Base-by-base conservation (phyloP, 768 basidiomycete species). In the Lactarius quietus region DNA sequence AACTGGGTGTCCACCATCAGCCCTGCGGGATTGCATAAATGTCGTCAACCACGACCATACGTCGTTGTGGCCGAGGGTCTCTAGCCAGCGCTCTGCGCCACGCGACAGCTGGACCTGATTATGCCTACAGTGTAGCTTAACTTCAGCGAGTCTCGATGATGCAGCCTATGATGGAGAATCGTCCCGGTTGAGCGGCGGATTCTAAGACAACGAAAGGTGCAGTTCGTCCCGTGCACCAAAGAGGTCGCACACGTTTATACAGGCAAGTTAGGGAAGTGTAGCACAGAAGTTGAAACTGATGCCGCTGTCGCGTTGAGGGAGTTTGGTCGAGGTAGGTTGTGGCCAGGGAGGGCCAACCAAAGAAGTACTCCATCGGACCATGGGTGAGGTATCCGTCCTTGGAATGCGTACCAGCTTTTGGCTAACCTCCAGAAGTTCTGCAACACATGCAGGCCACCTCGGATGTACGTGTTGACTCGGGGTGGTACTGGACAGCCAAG, bases 401-500 rank as follows among this genome's bases (percentile, higher is more conserved):
- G 73, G 14, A 73, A 70, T 39, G 69, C 71, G 3, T 80, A 77
- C 89, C 90, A 93, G 9, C 74, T 73, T 58, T 81, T 78, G 23
- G 89, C 86, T 23, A 91, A 78, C 28, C 75, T 74, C 89, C 89
- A 93, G 72, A 93, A 93, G 73, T 92, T 93, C 26, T 74, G 74
- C 62, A 93, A 68, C 18, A 92, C 84, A 62, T 86, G 81, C n/a
- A 81, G 70, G 1, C 91, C 91, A 7, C 88, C 89, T 82, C 83
- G 51, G 79, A 77, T 2, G 91, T 93, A 69, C 88, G 81, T 4
- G 89, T 84, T 5, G 92, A 93, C 72, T 93, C 92, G 7, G 92
- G 92, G 73, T 94, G 92, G 73, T 93, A 94, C 72, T 94, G 92
- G 28, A 94, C 92, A 4, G 89, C 91, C 88, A 89, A 93, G 71